phyloP scores from a whole-genome alignment of 768 basidiomycete genomes.

The Boletus reticulatus region DNA sequence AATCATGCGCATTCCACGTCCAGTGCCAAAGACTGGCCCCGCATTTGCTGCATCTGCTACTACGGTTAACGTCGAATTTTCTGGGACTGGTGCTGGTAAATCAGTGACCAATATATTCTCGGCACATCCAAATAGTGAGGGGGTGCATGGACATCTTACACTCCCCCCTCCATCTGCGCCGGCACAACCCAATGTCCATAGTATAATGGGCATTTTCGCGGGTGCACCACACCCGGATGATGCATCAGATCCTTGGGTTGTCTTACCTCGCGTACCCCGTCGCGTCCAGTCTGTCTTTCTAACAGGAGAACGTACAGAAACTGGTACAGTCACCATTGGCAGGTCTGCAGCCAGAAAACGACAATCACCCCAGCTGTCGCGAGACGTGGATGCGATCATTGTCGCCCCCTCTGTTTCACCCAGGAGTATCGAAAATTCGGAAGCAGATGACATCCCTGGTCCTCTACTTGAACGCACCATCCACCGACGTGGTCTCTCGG shows the following conservation, averaged over 20 bases:
- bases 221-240: conserved; percentile 62
- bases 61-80: conserved; percentile 96
- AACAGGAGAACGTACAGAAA: conserved; percentile 19
- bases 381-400: conserved; percentile 77
- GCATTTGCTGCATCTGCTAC: conserved; percentile 86
- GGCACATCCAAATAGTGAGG: conserved; percentile 25
- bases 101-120: conserved; percentile 47
- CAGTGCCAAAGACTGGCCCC: conserved; percentile 78
- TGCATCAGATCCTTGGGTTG: conserved; percentile 68
- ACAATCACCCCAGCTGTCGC: conserved; percentile 43
- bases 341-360: conserved; percentile 17
- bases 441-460: conserved; percentile 43
- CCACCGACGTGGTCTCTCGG: conserved; percentile 78
- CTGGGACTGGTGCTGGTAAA: conserved; percentile 61
- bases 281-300: conserved; percentile 27
- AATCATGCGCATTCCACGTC: conserved; percentile 34
- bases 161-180: conserved; percentile 10
- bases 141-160: conserved; percentile 5
- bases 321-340: conserved; percentile 12
- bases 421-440: conserved; percentile 31
- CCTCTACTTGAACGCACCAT: conserved; percentile 67
- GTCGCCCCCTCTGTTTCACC: conserved; percentile 42
- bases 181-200: conserved; percentile 25
- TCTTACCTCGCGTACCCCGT: conserved; percentile 47
- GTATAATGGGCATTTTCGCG: conserved; percentile 87